Evolutionary conservation across 257 asterid genomes (phyloP).

Genomic region (Solanum commersonii): DNA sequence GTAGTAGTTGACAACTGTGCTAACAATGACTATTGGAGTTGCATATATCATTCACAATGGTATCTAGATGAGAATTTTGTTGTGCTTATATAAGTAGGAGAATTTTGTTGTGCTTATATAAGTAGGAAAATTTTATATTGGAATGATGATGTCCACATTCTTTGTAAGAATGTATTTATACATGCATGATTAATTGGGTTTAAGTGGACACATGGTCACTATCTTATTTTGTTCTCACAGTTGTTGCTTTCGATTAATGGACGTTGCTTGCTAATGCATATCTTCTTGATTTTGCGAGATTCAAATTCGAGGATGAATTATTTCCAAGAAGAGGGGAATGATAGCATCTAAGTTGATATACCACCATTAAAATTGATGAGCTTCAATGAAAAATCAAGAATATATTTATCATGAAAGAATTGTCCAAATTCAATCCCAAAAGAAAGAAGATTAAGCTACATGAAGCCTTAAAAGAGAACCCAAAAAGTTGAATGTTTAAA

Average conservation of each 20-base stretch:
- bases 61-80: no score
- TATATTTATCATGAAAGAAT: no score
- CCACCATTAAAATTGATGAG: no score
- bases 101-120: no score
- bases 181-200: not conserved
- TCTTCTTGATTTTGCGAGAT: not conserved
- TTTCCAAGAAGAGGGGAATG: not conserved
- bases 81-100: no score
- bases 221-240: not conserved
- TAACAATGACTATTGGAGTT: not conserved
- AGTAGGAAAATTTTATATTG: not conserved
- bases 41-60: not conserved
- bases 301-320: not conserved
- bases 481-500: no score
- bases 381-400: no score
- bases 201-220: not conserved
- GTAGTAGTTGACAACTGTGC: not conserved
- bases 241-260: not conserved
- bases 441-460: no score
- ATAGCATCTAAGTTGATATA: no score
- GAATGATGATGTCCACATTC: not conserved
- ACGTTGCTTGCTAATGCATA: not conserved
- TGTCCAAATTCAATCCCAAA: no score
- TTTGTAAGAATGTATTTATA: no score
- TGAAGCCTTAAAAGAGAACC: no score